Conservation (phyloP, 2,329 filamentous ascomycete genomes). For the Ophiostoma tasmaniense region DNA sequence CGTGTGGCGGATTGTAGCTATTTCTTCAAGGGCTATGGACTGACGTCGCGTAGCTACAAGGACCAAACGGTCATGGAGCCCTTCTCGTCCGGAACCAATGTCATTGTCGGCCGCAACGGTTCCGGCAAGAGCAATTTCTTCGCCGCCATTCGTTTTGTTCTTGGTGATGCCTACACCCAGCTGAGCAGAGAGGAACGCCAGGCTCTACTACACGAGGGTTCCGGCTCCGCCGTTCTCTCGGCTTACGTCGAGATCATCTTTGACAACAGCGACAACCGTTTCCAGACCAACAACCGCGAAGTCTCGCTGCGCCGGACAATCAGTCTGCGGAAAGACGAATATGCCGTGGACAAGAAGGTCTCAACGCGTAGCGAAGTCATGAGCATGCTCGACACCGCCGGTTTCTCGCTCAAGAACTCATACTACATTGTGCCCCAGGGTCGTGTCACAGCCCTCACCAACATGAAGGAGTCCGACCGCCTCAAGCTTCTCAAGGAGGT, state of each 20-base stretch:
- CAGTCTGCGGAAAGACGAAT: conserved; percentile 96
- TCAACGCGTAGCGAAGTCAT: conserved; percentile 82
- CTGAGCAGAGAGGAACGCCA: conserved; percentile 94
- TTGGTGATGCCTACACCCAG: conserved; percentile 94
- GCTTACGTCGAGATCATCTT: conserved; percentile 99
- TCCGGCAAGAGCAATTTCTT: conserved; percentile 99
- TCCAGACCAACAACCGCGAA: conserved; percentile 86
- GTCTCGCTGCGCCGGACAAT: conserved; percentile 88
- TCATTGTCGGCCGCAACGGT: conserved; percentile 97
- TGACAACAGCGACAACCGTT: conserved; percentile 93
- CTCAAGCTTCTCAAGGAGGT: conserved; percentile 91
- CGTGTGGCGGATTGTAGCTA: neutral
- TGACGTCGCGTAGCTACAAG: conserved; percentile 66
- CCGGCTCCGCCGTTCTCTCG: conserved; percentile 94
- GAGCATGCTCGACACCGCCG: conserved; percentile 89
- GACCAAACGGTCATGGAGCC: conserved; percentile 98
- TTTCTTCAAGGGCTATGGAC: neutral
- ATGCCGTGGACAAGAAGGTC: conserved; percentile 93
- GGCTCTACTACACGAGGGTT: conserved; percentile 93
- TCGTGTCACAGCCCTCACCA: conserved; percentile 88
- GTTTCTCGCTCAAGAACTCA: conserved; percentile 93
- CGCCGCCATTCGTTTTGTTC: conserved; percentile 94
- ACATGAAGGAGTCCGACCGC: conserved; percentile 95
- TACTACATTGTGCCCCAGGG: conserved; percentile 99
- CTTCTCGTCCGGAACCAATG: conserved; percentile 94